These are phyloP conservation scores for Eimeria tenella DNA, from an alignment of 169 alveolate species.

Conservation along the genomic window DNA sequence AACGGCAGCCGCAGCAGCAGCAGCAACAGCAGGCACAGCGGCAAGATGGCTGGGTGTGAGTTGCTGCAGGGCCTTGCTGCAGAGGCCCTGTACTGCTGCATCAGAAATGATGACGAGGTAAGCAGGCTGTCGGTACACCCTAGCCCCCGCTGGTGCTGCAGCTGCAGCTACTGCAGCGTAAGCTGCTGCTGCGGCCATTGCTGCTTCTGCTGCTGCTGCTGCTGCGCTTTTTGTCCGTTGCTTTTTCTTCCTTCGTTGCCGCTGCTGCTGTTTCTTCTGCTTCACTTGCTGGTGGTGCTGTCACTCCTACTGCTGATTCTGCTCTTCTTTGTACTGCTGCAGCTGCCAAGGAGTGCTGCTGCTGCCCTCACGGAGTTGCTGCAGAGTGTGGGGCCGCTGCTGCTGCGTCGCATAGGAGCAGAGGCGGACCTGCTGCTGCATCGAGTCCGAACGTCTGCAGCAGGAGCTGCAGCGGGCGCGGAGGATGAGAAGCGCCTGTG, in stretches of 20 bases:
- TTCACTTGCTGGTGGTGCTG: neutral
- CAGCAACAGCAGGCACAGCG: constrained; percentile 1
- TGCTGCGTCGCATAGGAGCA: constrained; percentile 45
- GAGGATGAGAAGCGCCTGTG: neutral
- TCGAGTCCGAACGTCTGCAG: neutral
- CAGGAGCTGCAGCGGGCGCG: constrained; percentile 26
- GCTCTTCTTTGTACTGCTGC: constrained; percentile 16
- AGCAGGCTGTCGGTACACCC: neutral
- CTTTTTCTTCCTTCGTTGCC: neutral
- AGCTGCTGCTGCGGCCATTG: neutral
- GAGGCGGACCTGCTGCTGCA: constrained; percentile 38
- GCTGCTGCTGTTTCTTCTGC: constrained; percentile 29
- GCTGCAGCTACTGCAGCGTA: neutral
- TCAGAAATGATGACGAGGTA: constrained; percentile 2
- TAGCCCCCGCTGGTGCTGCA: neutral
- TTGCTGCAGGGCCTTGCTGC: constrained; percentile 45
- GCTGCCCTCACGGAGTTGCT: constrained; percentile 19
- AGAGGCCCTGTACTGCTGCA: constrained; percentile 31
- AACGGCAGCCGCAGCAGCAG: neutral
- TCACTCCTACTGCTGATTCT: neutral
- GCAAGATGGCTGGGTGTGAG: constrained; percentile 33
- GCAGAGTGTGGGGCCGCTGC: constrained; percentile 62
- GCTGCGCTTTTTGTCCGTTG: neutral
- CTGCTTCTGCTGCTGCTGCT: neutral
- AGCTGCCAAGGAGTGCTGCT: constrained; percentile 9